Evolutionary conservation across 345 rosid genomes (phyloP).

Genomic region (Salix caprea): DNA sequence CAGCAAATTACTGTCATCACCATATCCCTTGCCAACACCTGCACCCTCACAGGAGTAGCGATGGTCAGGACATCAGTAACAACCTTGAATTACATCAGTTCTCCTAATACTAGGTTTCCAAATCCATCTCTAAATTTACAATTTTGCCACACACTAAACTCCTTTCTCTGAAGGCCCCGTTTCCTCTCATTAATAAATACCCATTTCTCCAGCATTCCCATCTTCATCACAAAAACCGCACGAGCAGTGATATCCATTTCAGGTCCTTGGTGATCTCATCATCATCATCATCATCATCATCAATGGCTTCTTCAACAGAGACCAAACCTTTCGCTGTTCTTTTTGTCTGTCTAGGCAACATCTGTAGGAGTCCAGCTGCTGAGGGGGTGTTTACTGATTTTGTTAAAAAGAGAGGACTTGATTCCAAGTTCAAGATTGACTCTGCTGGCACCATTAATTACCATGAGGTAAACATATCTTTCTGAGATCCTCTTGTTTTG

Average conservation of each 20-base stretch:
- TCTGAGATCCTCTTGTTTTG: not conserved
- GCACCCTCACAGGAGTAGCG: slow-evolving; percentile 1
- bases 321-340: slow-evolving; percentile 72
- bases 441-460: slow-evolving; percentile 88
- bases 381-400: slow-evolving; percentile 85
- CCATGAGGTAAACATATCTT: slow-evolving; percentile 60
- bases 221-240: slow-evolving; percentile 12
- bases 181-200: slow-evolving; percentile 8
- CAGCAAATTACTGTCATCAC: not conserved
- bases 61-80: not conserved
- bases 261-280: slow-evolving; percentile 31
- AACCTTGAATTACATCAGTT: not conserved
- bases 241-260: slow-evolving; percentile 9
- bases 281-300: slow-evolving; percentile 50
- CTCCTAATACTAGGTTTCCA: slow-evolving; percentile 13
- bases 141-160: slow-evolving; percentile 39
- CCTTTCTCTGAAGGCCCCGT: slow-evolving; percentile 13
- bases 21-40: not conserved
- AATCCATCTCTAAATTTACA: slow-evolving; percentile 38
- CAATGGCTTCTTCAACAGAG: slow-evolving; percentile 34
- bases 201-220: slow-evolving; percentile 14
- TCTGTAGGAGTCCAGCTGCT: slow-evolving; percentile 94
- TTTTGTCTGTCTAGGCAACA: slow-evolving; percentile 88
- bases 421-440: slow-evolving; percentile 68
- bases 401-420: slow-evolving; percentile 67